phyloP scores from a whole-genome alignment of 2,329 filamentous ascomycete genomes.

The Leptosphaerulina australis region DNA sequence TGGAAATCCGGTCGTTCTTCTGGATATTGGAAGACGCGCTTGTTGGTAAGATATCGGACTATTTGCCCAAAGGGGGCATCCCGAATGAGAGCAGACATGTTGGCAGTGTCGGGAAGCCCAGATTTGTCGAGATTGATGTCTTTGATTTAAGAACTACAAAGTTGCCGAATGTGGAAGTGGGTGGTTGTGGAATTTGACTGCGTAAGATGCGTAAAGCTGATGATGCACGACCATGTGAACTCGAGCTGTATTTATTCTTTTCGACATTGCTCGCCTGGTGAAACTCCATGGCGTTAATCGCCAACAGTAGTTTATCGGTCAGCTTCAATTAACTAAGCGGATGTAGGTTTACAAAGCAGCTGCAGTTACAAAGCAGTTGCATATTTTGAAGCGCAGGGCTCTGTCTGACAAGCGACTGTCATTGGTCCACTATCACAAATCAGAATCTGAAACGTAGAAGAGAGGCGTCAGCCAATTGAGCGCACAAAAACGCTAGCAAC shows the following conservation, averaged over 20 bases:
- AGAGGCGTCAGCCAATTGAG: neutral
- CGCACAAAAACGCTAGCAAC: slow-evolving; percentile 1
- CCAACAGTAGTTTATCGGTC: slow-evolving; percentile 3
- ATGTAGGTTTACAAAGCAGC: slow-evolving; percentile 11
- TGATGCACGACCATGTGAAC: neutral
- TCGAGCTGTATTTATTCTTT: neutral
- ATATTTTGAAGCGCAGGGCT: too few species aligned
- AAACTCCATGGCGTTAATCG: neutral
- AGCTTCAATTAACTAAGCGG: slow-evolving; percentile 15
- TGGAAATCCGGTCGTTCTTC: slow-evolving; percentile 64
- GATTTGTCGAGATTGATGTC: neutral
- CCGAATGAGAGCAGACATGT: slow-evolving; percentile 54
- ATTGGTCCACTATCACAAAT: neutral
- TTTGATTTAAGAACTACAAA: neutral
- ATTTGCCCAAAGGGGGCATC: slow-evolving; percentile 66
- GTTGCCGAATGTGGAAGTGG: neutral
- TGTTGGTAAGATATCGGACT: slow-evolving; percentile 61
- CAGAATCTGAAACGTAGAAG: neutral
- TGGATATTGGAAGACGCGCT: slow-evolving; percentile 62
- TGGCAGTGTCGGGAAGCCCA: neutral
- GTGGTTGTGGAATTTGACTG: neutral
- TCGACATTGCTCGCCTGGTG: neutral
- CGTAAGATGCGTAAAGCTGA: neutral
- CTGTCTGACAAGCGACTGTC: neutral
- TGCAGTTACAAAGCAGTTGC: neutral